phyloP scores from a whole-genome alignment of 2,329 filamentous ascomycete species.

The Fusarium sp. region DNA sequence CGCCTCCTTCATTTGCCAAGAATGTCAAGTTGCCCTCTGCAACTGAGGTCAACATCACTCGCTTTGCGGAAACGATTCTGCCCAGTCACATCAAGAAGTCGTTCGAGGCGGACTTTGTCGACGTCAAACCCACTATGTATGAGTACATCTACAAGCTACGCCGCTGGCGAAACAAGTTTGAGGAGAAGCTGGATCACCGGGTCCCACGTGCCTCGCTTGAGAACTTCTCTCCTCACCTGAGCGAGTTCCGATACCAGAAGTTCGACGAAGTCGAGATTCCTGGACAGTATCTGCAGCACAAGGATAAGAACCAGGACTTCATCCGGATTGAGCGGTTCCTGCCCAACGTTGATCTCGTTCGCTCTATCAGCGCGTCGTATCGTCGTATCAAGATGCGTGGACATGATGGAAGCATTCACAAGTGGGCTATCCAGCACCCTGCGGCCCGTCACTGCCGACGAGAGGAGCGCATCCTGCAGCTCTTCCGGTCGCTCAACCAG shows the following conservation, averaged over 20 bases:
- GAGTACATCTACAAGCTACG: slow-evolving; percentile 98
- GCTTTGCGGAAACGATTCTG: slow-evolving; percentile 95
- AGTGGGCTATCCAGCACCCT: slow-evolving; percentile 95
- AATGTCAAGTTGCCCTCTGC: slow-evolving; percentile 89
- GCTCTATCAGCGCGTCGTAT: slow-evolving; percentile 89
- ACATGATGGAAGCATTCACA: slow-evolving; percentile 95
- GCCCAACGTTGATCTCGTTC: slow-evolving; percentile 90
- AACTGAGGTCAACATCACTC: slow-evolving; percentile 94
- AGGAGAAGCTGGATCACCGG: slow-evolving; percentile 93
- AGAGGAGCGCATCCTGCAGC: slow-evolving; percentile 92
- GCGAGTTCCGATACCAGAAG: slow-evolving; percentile 96
- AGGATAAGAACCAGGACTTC: slow-evolving; percentile 99
- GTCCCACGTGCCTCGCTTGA: slow-evolving; percentile 78
- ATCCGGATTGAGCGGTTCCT: slow-evolving; percentile 96
- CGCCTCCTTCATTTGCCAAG: slow-evolving; percentile 84
- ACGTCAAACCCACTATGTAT: slow-evolving; percentile 94
- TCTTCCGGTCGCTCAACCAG: slow-evolving; percentile 98
- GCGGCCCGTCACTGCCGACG: slow-evolving; percentile 89
- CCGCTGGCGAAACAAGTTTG: slow-evolving; percentile 96
- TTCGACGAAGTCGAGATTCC: slow-evolving; percentile 99
- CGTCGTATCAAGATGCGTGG: slow-evolving; percentile 94
- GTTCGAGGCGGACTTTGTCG: slow-evolving; percentile 97
- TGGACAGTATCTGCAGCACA: slow-evolving; percentile 94
- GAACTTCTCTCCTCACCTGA: slow-evolving; percentile 85
- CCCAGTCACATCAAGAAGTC: slow-evolving; percentile 94